Percentiles rank a stretch among this genome's conserved stretches.
These are phyloP conservation scores for Quillaja saponaria DNA, from an alignment of 306 rosid genomes.

Conservation along the genomic window DNA sequence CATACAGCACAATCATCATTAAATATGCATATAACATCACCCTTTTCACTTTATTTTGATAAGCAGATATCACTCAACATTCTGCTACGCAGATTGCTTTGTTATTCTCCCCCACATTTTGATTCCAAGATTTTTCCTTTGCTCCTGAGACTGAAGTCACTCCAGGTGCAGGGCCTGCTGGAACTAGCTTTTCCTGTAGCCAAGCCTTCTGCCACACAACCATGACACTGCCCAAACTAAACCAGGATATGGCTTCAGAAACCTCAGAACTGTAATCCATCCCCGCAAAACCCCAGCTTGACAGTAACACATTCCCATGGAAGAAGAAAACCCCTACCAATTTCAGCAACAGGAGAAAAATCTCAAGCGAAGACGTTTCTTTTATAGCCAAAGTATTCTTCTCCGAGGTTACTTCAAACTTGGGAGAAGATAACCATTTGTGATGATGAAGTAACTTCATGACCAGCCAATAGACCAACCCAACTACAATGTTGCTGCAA, in stretches of 20 bases:
- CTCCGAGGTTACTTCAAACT: constrained; percentile 23
- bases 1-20: constrained; percentile 20
- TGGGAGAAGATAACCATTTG: constrained; percentile 6
- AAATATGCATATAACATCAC: constrained; percentile 14
- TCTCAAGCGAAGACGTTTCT: no score
- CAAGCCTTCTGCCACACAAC: constrained; percentile 48
- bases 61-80: constrained; percentile 22
- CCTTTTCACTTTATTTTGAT: constrained; percentile 25
- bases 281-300: constrained; percentile 49
- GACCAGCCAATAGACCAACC: constrained; percentile 27
- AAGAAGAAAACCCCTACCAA: constrained; percentile 24
- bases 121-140: constrained; percentile 17
- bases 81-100: constrained; percentile 20
- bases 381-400: no score
- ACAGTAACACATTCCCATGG: constrained; percentile 40
- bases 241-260: constrained; percentile 45
- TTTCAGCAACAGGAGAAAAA: constrained; percentile 25
- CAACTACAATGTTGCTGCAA: constrained; percentile 28
- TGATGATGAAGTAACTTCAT: constrained; percentile 23
- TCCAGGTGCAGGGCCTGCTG: constrained; percentile 9
- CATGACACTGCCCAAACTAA: constrained; percentile 44
- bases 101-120: constrained; percentile 20
- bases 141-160: constrained; percentile 21
- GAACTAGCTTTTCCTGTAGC: constrained; percentile 19
- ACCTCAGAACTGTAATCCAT: constrained; percentile 33